phyloP scores from a whole-genome alignment of 2,329 filamentous ascomycete genomes.

The Botryotinia globosa region DNA sequence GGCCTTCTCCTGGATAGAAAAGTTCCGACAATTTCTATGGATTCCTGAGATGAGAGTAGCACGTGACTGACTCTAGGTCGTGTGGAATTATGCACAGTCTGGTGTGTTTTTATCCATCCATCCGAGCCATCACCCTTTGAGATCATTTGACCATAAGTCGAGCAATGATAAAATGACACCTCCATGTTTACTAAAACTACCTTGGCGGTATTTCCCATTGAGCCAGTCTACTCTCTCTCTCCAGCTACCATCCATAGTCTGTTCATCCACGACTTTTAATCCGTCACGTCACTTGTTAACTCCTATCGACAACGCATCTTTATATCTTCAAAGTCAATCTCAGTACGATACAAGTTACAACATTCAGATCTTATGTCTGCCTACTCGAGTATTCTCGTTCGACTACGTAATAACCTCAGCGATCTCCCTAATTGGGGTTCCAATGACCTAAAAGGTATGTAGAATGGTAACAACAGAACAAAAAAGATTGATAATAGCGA shows the following conservation, averaged over 20 bases:
- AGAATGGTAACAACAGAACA: background rate
- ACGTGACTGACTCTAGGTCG: background rate
- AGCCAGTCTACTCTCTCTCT: background rate
- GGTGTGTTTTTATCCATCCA: too few relatives aligned
- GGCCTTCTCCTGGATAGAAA: background rate
- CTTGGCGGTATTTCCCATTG: rapidly evolving
- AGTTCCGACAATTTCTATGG: background rate
- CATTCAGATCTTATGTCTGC: background rate
- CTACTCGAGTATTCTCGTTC: background rate
- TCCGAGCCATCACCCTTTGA: too few relatives aligned
- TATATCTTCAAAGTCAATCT: background rate
- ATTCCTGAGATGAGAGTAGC: background rate
- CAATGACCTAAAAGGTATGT: background rate
- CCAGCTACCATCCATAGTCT: too few relatives aligned
- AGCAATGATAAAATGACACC: background rate
- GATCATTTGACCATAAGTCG: too few relatives aligned
- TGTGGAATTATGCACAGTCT: rapidly evolving
- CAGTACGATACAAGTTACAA: background rate
- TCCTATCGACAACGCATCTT: too few relatives aligned
- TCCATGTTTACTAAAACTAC: background rate
- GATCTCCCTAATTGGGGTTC: background rate
- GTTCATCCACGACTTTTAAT: too few relatives aligned
- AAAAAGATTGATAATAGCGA: background rate
- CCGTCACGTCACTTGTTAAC: too few relatives aligned
- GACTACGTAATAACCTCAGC: background rate